A percentile compares a stretch with the other conserved stretches of the same genome.
These are phyloP conservation scores for Trichoderma parareesei DNA, from an alignment of 495 filamentous ascomycete species.

Conservation along the genomic window DNA sequence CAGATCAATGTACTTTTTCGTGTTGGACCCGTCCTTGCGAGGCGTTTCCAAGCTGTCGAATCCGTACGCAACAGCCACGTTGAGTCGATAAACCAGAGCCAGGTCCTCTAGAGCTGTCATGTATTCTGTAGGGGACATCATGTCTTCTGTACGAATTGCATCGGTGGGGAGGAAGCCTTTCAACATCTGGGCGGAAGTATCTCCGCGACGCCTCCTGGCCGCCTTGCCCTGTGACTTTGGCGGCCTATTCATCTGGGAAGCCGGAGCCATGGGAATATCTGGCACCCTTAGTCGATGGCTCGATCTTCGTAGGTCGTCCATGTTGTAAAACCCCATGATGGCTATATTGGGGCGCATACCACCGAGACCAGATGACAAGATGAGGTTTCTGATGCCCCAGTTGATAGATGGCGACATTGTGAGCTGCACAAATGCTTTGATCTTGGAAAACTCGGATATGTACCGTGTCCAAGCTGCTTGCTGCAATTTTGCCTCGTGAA, in stretches of 20 bases:
- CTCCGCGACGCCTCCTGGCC: slow-evolving; percentile 27
- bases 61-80: slow-evolving; percentile 78
- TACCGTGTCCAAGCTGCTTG: slow-evolving; percentile 78
- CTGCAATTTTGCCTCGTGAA: slow-evolving; percentile 73
- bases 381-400: slow-evolving; percentile 78
- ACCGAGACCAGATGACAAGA: slow-evolving; percentile 74
- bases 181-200: slow-evolving; percentile 38
- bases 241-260: slow-evolving; percentile 13
- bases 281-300: slow-evolving; percentile 28
- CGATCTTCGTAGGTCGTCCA: slow-evolving; percentile 59
- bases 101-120: slow-evolving; percentile 80
- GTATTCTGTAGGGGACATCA: slow-evolving; percentile 61
- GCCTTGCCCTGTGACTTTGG: slow-evolving; percentile 13
- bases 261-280: slow-evolving; percentile 22
- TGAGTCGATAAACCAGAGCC: slow-evolving; percentile 67
- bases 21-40: slow-evolving; percentile 40
- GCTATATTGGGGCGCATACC: slow-evolving; percentile 89
- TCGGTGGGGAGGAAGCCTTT: slow-evolving; percentile 51
- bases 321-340: slow-evolving; percentile 63
- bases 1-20: slow-evolving; percentile 76
- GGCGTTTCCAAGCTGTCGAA: slow-evolving; percentile 72
- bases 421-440: slow-evolving; percentile 85
- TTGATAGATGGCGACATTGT: slow-evolving; percentile 72
- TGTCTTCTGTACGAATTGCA: slow-evolving; percentile 48
- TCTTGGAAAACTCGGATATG: slow-evolving; percentile 71